Base-by-base conservation (phyloP, 805 yeast genomes). In the Priceomyces carsonii region DNA sequence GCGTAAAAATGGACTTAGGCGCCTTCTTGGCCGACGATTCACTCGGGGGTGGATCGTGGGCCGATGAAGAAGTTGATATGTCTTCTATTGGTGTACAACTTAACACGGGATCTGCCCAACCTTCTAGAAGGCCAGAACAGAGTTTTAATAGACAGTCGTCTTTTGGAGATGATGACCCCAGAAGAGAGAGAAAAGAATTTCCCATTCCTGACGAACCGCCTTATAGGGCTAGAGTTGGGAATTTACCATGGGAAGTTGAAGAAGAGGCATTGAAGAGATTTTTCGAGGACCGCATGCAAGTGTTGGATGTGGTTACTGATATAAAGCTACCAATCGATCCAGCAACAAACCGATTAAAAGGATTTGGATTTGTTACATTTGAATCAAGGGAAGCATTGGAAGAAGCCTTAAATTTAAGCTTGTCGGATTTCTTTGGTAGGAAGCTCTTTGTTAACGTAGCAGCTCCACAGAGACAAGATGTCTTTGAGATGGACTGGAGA, bases 121-220 rank as follows among this genome's bases (percentile, higher is more conserved):
- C 51, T 22, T 38, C 49, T 20, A 41, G 35, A 40, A 45, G 42
- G 35, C 36, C 33, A 8, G 52, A 43, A 20, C 26, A 24, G 28
- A 38, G 32, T 9, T 28, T 21, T 10, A 17, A 18, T n/a, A 27
- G 33, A 28, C 28, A 25, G 22, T 13, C 31, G 7, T 32, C 23
- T 26, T 32, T 27, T 29, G 37, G 40, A 32, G 43, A 36, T 32
- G 50, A 66, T 32, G 58, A 49, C 44, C 54, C 39, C 54, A 62
- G 68, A 46, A 66, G 67, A 45, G 78, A 75, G 44, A 76, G 86
- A 63, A 72, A 69, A 43, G 90, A 83, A 56, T 84, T 67, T 49
- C 95, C 96, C 27, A 73, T 93, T 42, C 99, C 99, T 29, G 91
- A 88, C 51, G 74, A 67, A 34, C 89, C 97, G 13, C 99, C 99